Base-by-base conservation (phyloP, 352 stramenopile species). In the Peronospora farinosa region DNA sequence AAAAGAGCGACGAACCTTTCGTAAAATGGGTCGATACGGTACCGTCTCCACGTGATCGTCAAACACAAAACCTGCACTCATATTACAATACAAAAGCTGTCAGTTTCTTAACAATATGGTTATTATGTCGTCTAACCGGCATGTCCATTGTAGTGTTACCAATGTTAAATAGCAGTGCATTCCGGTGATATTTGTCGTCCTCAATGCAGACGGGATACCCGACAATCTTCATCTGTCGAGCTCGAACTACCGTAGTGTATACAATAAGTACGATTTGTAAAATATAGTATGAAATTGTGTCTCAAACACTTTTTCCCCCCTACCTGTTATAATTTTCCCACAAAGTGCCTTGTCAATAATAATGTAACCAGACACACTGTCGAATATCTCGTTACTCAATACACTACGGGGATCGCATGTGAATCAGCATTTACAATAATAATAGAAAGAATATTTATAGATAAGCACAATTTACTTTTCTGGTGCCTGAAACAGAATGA, bases 121-220 rank as follows among this genome's bases (percentile, higher is more conserved):
- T 27, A 27, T 7, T n/a, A n/a, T n/a, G n/a, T n/a, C n/a, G 5
- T 5, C 23, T 27, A 0, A 27, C 23, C 3, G 3, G 4, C 21
- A 33, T 28, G 8, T 15, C 23, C 9, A 23, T 15, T 10, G 12
- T 13, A 3, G 11, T 11, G 19, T n/a, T 49, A 69, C 61, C 80
- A 45, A 96, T 88, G 56, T 95, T 96, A 59, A 94, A 96, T 15
- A 92, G 70, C 47, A 96, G 69, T 32, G 82, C 77, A 30, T 93
- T 93, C 49, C 86, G 84, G 43, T 91, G 67, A 65, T 96, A 96
- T 62, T 96, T 94, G 70, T 91, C 78, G 51, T 92, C 83, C 51
- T 92, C 82, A 25, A 94, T 94, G 57, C 77, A 94, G 19, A 94
- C 77, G 0, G 83, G 83, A 40, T 91, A 94, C 28, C 83, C 82